phyloP scores from a whole-genome alignment of 768 basidiomycete species.

The Boletus pseudopeckii region DNA sequence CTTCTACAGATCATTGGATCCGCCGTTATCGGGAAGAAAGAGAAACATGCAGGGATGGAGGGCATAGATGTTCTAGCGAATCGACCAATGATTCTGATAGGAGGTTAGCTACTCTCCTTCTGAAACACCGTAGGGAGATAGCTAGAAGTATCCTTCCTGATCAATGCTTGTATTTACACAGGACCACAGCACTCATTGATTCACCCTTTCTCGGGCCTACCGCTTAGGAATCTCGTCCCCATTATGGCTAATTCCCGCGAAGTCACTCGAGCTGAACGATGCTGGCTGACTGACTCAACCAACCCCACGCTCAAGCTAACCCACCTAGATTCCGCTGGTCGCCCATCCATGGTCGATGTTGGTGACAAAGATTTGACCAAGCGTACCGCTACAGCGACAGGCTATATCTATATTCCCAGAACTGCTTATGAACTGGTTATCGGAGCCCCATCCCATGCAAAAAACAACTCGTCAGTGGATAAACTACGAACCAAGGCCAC shows the following conservation, averaged over 20 bases:
- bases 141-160: slow-evolving; percentile 21
- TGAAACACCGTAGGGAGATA: slow-evolving; percentile 16
- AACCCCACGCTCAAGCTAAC: slow-evolving; percentile 41
- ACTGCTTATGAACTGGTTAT: slow-evolving; percentile 65
- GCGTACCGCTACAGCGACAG: slow-evolving; percentile 72
- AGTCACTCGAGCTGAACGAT: slow-evolving; percentile 15
- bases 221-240: not conserved
- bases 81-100: slow-evolving; percentile 89
- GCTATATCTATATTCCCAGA: slow-evolving; percentile 64
- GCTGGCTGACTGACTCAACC: slow-evolving; percentile 20
- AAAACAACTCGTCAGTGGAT: slow-evolving; percentile 20
- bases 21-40: slow-evolving; percentile 71
- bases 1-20: slow-evolving; percentile 56
- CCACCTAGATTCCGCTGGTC: slow-evolving; percentile 70
- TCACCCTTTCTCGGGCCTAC: not conserved
- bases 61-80: slow-evolving; percentile 73
- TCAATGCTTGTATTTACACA: slow-evolving; percentile 22
- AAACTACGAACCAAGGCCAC: slow-evolving; percentile 48
- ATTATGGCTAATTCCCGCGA: not conserved
- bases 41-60: slow-evolving; percentile 84
- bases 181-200: slow-evolving; percentile 10
- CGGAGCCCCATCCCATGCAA: slow-evolving; percentile 8
- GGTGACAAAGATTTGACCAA: slow-evolving; percentile 56
- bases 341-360: slow-evolving; percentile 83
- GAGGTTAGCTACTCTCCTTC: slow-evolving; percentile 68